Base-by-base conservation (phyloP, 768 basidiomycete genomes). In the Chalciporus sphaerocephalus region DNA sequence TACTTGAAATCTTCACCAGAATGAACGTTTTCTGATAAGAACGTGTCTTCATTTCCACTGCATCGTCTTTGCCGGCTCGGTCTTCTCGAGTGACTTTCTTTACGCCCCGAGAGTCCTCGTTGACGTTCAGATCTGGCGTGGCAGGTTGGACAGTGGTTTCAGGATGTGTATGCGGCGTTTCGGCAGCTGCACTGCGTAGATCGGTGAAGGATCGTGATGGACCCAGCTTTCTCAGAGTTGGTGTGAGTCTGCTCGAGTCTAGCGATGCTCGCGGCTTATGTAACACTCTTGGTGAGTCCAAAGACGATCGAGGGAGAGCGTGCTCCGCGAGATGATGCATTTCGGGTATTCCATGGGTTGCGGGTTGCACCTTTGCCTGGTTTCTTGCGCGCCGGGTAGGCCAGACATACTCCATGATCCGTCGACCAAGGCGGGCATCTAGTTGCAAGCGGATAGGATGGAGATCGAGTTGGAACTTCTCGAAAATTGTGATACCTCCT, bases 401-500 rank as follows among this genome's bases (percentile, higher is more conserved):
- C 83, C 89, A 93, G 23, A 96, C 70, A 61, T 97, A 97, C 59
- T 89, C 86, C 79, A 91, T 81, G 46, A 97, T 85, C 44, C 81
- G 74, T 16, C 76, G 75, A 8, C 91, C 92, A 22, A 94, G 76
- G 51, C 75, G 78, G 21, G 88, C 82, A 64, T 98, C 94, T 39
- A 97, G 74, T 53, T 92, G 89, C 6, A 96, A 74, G 23, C 85
- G 81, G 54, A 97, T 75, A 0, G 93, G 94, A 62, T 94, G 92
- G 33, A 96, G 71, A 21, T 80, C 77, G 27, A 95, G 68, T 51
- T 87, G 81, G 54, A 96, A 89, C 22, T 76, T 73, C 61, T 92
- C 84, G 62, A 92, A 85, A 51, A 96, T 89, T 2, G 85, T 80
- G 53, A 98, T 96, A 11, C 94, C 94, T 16, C 92, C 94, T 18